Base-by-base conservation (phyloP, 371 early-diverging fungal species). In the Cokeromyces recurvatus region DNA sequence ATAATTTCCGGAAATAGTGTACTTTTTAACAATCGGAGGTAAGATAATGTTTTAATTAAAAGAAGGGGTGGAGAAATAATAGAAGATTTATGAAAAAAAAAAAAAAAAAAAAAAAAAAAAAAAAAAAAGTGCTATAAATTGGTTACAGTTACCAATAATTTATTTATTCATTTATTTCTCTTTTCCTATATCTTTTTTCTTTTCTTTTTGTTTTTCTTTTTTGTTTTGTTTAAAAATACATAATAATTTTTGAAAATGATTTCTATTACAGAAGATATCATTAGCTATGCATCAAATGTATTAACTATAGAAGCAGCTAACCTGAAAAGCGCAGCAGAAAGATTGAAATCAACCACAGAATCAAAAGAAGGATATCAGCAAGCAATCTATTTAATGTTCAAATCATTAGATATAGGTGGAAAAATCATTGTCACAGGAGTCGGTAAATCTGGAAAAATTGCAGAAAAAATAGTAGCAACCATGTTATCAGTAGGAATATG, bases 381-480 rank as follows among this genome's bases (percentile, higher is more conserved):
- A 40, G 74, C 73, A 8, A 59, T 74, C 17, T 60, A 66, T 31
- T 49, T 62, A 22, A 57, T 77, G 52, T 55, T 64, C 19, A 53
- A 56, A 2, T 42, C 68, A 3, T 49, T 71, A 15, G 65, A 70
- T 16, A 36, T 48, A 2, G 70, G 72, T 12, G 70, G 79, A 38
- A 84, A 84, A 43, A 53, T 83, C 14, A 68, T 85, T 1, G 71
- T 85, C 6, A 77, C 84, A 0, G 85, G 82, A 10, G 81, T 85
- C 1, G 85, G 85, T 19, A 85, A 85, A 49, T 79, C 80, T 1
- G 80, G 76, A 27, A 75, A 79, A 45, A 75, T 85, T 43, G 79
- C 76, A 12, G 72, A 75, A 20, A 85, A 85, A 37, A 71, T 85
- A n/a, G 77, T 78, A 0, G 82, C 83, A 0, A 85, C 85, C 12